A percentile compares a stretch with the other conserved stretches of the same genome.
Evolutionary conservation across 2,329 filamentous ascomycete genomes (phyloP).

Genomic region (Talaromyces sp.): DNA sequence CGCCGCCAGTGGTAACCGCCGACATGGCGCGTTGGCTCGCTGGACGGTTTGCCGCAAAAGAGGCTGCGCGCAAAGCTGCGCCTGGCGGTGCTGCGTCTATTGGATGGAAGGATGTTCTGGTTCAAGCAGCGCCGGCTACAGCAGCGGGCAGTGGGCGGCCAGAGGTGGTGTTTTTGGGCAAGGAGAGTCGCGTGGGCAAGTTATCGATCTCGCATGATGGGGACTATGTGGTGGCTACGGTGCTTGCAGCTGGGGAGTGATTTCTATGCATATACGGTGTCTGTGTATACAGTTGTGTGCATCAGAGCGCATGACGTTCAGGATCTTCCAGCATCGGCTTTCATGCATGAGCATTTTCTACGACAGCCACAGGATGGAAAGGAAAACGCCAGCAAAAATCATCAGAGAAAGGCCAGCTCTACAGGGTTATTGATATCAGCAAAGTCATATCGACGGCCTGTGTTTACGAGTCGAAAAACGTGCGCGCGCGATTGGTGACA

Average conservation of each 20-base stretch:
- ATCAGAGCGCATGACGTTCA: not conserved
- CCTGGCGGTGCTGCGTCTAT: slow-evolving; percentile 48
- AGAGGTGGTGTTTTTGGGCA: slow-evolving; percentile 32
- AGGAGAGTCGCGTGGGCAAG: slow-evolving; percentile 53
- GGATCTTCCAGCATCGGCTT: not conserved
- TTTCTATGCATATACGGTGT: not conserved
- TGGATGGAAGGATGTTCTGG: slow-evolving; percentile 57
- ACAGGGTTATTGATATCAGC: not conserved
- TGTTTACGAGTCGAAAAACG: not conserved
- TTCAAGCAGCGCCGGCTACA: slow-evolving; percentile 22
- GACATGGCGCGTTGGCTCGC: slow-evolving; percentile 41
- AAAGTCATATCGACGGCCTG: not conserved
- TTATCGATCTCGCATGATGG: slow-evolving; percentile 85
- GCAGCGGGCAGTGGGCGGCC: slow-evolving; percentile 25
- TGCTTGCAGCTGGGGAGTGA: slow-evolving; percentile 27
- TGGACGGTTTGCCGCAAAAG: slow-evolving; percentile 66
- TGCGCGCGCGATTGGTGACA: not conserved
- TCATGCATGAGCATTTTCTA: not conserved
- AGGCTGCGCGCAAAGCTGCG: slow-evolving; percentile 69
- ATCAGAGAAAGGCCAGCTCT: not conserved
- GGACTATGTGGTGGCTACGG: slow-evolving; percentile 61
- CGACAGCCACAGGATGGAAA: too few species aligned
- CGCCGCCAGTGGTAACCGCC: slow-evolving; percentile 13
- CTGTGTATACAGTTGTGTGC: not conserved
- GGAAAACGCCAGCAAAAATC: not conserved